Percentiles rank a stretch among this genome's conserved stretches.
Evolutionary conservation across 2,329 filamentous ascomycete genomes (phyloP).

Genomic region (Alternaria novae-zelandiae): DNA sequence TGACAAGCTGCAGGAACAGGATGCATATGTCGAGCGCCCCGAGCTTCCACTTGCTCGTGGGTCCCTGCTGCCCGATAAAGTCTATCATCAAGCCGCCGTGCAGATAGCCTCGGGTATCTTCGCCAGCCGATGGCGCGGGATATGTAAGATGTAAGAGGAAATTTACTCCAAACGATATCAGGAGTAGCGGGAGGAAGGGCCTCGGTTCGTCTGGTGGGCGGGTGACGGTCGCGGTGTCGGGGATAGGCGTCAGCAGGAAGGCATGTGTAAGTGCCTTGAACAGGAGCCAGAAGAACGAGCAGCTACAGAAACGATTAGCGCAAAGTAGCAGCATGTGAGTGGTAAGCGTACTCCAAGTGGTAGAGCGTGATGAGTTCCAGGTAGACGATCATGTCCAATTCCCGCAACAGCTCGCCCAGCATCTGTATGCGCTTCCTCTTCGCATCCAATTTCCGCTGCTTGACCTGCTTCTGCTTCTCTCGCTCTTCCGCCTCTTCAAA

Average conservation of each 20-base stretch:
- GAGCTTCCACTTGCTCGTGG: conserved; percentile 61
- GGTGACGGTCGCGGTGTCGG: conserved; percentile 53
- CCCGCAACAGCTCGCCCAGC: conserved; percentile 63
- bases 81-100: conserved; percentile 69
- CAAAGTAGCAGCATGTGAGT: neutral
- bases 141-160: conserved; percentile 59
- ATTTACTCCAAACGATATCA: conserved; percentile 62
- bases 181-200: conserved; percentile 61
- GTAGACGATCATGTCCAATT: conserved; percentile 66
- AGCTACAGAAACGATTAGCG: conserved; percentile 49
- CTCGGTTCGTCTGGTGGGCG: conserved; percentile 57
- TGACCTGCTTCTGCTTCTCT: conserved; percentile 24
- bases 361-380: conserved; percentile 67
- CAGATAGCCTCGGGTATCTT: conserved; percentile 60
- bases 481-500: conserved; percentile 29
- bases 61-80: conserved; percentile 67
- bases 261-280: conserved; percentile 63
- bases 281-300: conserved; percentile 63
- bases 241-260: conserved; percentile 65
- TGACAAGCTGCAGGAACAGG: conserved; percentile 62
- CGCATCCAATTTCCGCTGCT: conserved; percentile 40
- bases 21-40: conserved; percentile 61
- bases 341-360: conserved; percentile 65
- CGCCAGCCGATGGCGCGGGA: conserved; percentile 52
- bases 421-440: conserved; percentile 46